Percentiles rank a stretch among this genome's conserved stretches.
Evolutionary conservation across 2,329 filamentous ascomycete genomes (phyloP).

Genomic region (Nemania diffusa): DNA sequence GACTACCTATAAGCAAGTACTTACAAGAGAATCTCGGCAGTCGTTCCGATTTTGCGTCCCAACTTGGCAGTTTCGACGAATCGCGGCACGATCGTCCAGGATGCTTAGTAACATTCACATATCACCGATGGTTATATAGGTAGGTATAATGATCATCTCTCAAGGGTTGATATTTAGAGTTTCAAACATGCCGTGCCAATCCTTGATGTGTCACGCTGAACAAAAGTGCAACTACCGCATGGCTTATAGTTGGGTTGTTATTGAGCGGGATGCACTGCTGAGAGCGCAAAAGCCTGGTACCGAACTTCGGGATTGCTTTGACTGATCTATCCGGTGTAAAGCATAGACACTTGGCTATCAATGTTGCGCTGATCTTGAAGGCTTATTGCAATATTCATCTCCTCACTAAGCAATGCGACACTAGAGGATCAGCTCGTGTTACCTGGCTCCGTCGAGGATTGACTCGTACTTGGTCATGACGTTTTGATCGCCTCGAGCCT

Average conservation of each 20-base stretch:
- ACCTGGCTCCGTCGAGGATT: conserved; percentile 11
- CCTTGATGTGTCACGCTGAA: background rate
- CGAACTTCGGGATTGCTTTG: conserved; percentile 27
- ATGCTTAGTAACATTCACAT: conserved; percentile 4
- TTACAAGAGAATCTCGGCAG: background rate
- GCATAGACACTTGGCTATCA: conserved; percentile 16
- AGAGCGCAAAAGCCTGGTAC: conserved; percentile 15
- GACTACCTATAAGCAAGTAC: too few species aligned
- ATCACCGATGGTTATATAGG: background rate
- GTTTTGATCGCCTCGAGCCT: conserved; percentile 14
- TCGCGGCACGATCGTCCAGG: background rate
- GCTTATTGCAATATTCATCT: background rate
- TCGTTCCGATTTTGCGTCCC: background rate
- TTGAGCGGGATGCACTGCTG: too few species aligned
- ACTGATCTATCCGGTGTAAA: conserved; percentile 24
- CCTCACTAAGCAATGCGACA: background rate
- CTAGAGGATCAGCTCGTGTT: conserved; percentile 13
- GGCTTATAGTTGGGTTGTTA: conserved; percentile 10
- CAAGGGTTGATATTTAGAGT: conserved; percentile 13
- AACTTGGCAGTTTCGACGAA: background rate
- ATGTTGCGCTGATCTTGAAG: conserved; percentile 10
- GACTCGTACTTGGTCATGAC: conserved; percentile 12
- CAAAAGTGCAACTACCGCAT: background rate
- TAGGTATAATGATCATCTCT: conserved; percentile 21
- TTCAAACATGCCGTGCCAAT: conserved; percentile 28